These are phyloP conservation scores for Mallotus japonicus DNA, from an alignment of 441 rosid genomes.

Conservation along the genomic window DNA sequence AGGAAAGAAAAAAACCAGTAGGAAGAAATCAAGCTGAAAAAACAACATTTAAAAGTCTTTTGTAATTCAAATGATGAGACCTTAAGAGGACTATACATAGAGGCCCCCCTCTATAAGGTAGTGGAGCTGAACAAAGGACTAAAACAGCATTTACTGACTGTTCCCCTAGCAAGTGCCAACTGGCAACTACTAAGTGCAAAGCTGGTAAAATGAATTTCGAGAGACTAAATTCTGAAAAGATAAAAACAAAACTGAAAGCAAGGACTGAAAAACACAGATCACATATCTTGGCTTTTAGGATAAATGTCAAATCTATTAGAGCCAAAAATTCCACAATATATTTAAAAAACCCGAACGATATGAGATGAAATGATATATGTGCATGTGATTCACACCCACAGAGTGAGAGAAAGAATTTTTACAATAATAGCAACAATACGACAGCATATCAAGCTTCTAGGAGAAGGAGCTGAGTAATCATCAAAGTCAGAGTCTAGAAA, in stretches of 20 bases:
- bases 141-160: neutral
- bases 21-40: neutral
- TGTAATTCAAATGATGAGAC: neutral
- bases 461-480: conserved; percentile 39
- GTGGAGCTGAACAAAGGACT: neutral
- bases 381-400: neutral
- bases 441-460: conserved; percentile 63
- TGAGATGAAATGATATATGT: neutral
- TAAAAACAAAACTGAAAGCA: neutral
- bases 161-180: neutral
- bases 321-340: neutral
- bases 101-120: neutral
- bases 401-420: conserved; percentile 28
- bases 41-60: neutral
- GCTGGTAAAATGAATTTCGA: neutral
- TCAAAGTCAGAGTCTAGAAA: conserved; percentile 44
- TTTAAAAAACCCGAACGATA: neutral
- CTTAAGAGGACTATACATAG: neutral
- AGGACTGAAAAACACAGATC: neutral
- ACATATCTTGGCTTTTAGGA: neutral
- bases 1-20: neutral
- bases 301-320: neutral
- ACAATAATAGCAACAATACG: conserved; percentile 65
- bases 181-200: neutral
- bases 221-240: neutral